A percentile compares a stretch with the other conserved stretches of the same genome.
phyloP scores from a whole-genome alignment of 805 yeast genomes.

The Metschnikowia peoriensis region DNA sequence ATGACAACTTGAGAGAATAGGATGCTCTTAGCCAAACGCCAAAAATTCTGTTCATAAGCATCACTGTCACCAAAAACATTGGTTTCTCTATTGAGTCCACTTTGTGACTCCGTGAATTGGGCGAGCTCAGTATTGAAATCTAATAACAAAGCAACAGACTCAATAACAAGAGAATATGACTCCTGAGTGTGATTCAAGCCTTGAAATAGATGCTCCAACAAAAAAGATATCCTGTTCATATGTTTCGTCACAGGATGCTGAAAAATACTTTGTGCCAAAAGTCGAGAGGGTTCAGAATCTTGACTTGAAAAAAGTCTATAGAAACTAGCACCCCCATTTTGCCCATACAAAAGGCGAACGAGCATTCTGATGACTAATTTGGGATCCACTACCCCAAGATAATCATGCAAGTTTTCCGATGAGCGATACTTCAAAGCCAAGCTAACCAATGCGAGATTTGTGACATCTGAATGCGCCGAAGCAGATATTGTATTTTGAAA shows the following conservation, averaged over 20 bases:
- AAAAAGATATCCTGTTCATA: constrained; percentile 46
- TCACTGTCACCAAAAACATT: constrained; percentile 9
- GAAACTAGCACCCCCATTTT: constrained; percentile 13
- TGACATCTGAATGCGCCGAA: constrained; percentile 20
- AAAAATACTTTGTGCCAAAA: constrained; percentile 13
- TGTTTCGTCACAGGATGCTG: constrained; percentile 47
- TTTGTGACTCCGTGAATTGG: constrained; percentile 15
- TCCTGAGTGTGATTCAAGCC: constrained; percentile 13
- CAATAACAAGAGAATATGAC: constrained; percentile 21
- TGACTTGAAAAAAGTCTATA: constrained; percentile 21
- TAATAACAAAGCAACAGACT: constrained; percentile 23
- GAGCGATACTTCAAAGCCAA: constrained; percentile 32
- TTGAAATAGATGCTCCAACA: constrained; percentile 39
- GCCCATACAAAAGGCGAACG: constrained; percentile 20
- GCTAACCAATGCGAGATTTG: constrained; percentile 33
- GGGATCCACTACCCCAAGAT: constrained; percentile 20
- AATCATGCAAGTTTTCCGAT: constrained; percentile 22
- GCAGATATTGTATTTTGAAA: constrained; percentile 25
- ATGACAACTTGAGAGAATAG: constrained; percentile 50
- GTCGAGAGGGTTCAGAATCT: constrained; percentile 10
- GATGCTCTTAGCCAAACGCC: constrained; percentile 40
- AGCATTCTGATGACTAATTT: constrained; percentile 20
- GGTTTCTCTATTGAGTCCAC: constrained; percentile 10
- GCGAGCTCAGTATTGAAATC: constrained; percentile 28
- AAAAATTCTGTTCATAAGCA: constrained; percentile 24